These are phyloP conservation scores for Hemisphaericaspora nanyangensis DNA, from an alignment of 805 yeast species.

Conservation along the genomic window DNA sequence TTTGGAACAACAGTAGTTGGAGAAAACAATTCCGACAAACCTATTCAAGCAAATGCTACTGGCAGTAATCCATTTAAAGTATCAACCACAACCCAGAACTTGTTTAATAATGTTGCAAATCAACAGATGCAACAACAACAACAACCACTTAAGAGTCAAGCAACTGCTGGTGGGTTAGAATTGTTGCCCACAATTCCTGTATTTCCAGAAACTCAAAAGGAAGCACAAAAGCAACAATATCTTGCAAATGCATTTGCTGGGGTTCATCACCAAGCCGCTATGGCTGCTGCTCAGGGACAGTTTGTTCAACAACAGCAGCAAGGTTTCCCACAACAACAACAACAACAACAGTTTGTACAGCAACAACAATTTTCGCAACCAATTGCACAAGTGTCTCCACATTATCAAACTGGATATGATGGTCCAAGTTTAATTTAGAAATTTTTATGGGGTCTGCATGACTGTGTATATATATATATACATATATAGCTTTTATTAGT, in stretches of 20 bases:
- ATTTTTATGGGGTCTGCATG: no score
- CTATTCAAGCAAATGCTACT: slow-evolving; percentile 37
- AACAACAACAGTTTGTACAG: slow-evolving; percentile 12
- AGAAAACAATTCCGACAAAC: background rate
- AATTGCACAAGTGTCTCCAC: background rate
- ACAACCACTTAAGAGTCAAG: slow-evolving; percentile 41
- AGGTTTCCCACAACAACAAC: slow-evolving; percentile 10
- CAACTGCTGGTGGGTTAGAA: slow-evolving; percentile 75
- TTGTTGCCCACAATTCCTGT: slow-evolving; percentile 61
- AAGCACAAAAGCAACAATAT: slow-evolving; percentile 33
- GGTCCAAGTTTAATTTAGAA: slow-evolving; percentile 20
- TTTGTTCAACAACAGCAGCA: slow-evolving; percentile 13
- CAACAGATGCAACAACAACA: slow-evolving; percentile 7
- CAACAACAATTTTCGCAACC: slow-evolving; percentile 6
- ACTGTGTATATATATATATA: no score
- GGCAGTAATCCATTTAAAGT: slow-evolving; percentile 63
- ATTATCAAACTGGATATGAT: slow-evolving; percentile 13
- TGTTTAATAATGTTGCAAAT: slow-evolving; percentile 22
- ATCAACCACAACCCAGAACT: slow-evolving; percentile 29
- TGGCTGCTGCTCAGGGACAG: slow-evolving; percentile 17
- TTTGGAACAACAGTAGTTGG: slow-evolving; percentile 9
- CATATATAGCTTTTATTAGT: no score
- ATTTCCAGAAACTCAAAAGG: slow-evolving; percentile 60
- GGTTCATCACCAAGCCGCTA: slow-evolving; percentile 23
- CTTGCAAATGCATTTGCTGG: slow-evolving; percentile 35